phyloP scores from a whole-genome alignment of 352 stramenopile species.

The Pythium grandisporangium region DNA sequence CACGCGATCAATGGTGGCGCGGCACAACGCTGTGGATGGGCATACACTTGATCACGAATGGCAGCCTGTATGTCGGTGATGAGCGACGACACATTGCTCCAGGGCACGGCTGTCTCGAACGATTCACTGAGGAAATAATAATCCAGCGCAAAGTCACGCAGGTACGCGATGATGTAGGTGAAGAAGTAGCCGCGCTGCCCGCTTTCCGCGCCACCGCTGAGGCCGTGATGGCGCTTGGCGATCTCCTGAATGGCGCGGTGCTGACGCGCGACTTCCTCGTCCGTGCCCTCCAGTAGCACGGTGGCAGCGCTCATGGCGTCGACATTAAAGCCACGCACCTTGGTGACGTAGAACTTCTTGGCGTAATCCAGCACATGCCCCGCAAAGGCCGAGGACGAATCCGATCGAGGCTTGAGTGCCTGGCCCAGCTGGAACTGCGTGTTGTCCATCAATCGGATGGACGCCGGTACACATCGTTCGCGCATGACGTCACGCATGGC shows the following conservation, averaged over 20 bases:
- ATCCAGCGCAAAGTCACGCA: slow-evolving; percentile 90
- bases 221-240: slow-evolving; percentile 64
- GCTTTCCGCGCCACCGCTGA: slow-evolving; percentile 76
- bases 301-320: slow-evolving; percentile 80
- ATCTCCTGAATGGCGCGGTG: slow-evolving; percentile 53
- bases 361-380: slow-evolving; percentile 54
- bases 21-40: slow-evolving; percentile 26
- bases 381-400: slow-evolving; percentile 34
- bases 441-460: slow-evolving; percentile 91
- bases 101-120: slow-evolving; percentile 85
- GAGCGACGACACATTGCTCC: slow-evolving; percentile 53
- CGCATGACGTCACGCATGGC: slow-evolving; percentile 75
- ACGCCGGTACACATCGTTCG: slow-evolving; percentile 68
- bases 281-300: slow-evolving; percentile 79
- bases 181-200: slow-evolving; percentile 91
- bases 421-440: slow-evolving; percentile 92
- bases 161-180: slow-evolving; percentile 92
- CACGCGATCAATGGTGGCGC: slow-evolving; percentile 86
- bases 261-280: slow-evolving; percentile 32
- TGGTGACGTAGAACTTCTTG: slow-evolving; percentile 82
- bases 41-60: slow-evolving; percentile 33
- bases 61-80: slow-evolving; percentile 41
- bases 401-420: slow-evolving; percentile 68
- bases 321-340: slow-evolving; percentile 63
- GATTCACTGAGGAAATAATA: slow-evolving; percentile 90